These are phyloP conservation scores for Geotrichum fermentans DNA, from an alignment of 1,139 yeast species.

Conservation along the genomic window DNA sequence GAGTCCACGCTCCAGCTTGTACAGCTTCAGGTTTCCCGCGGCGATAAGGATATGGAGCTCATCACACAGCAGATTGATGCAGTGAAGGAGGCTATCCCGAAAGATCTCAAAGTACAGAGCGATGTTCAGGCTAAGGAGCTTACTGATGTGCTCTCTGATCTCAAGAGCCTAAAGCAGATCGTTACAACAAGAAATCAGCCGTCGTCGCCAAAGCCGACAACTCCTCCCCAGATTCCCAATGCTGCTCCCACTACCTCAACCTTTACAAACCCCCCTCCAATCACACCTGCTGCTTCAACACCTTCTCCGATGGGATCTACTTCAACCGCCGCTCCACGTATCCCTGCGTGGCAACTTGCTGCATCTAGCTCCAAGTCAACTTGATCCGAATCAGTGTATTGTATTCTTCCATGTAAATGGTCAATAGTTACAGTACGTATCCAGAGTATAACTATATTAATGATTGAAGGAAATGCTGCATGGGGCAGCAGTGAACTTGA, in stretches of 20 bases:
- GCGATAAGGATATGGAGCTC: conserved; percentile 76
- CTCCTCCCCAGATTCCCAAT: conserved; percentile 10
- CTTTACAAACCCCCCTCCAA: conserved; percentile 18
- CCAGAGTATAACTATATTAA: no score
- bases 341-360: conserved; percentile 63
- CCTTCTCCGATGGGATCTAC: background rate
- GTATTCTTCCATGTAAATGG: no score
- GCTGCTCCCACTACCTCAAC: conserved; percentile 21
- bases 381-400: no score
- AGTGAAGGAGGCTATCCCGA: conserved; percentile 66
- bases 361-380: conserved; percentile 36
- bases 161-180: conserved; percentile 61
- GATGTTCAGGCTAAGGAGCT: conserved; percentile 54
- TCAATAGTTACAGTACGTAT: no score
- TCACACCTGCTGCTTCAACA: background rate
- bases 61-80: conserved; percentile 77
- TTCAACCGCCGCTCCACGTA: conserved; percentile 43
- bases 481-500: no score
- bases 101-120: conserved; percentile 55
- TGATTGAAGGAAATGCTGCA: no score
- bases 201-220: conserved; percentile 19
- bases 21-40: conserved; percentile 57
- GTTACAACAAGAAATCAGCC: conserved; percentile 43
- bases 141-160: conserved; percentile 53
- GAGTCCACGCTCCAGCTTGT: conserved; percentile 33